Evolutionary conservation across 257 asterid species (phyloP).

Genomic region (Ligustrum vulgare): DNA sequence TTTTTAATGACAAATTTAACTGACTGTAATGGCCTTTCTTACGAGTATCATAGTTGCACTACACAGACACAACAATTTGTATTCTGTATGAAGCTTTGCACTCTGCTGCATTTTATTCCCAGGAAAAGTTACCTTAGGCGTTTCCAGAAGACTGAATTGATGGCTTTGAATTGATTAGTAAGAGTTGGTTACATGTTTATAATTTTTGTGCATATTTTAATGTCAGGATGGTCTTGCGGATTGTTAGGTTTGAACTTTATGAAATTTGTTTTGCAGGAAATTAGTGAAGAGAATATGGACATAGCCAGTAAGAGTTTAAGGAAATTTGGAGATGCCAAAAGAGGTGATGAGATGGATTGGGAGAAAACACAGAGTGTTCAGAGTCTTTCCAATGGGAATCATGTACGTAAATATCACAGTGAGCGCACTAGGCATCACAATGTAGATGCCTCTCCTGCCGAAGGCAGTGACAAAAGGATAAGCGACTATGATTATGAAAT

Average conservation of each 20-base stretch:
- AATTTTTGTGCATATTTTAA: constrained; percentile 29
- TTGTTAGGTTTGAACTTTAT: constrained; percentile 6
- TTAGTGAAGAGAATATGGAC: constrained; percentile 26
- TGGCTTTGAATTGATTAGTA: constrained; percentile 79
- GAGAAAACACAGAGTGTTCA: constrained; percentile 30
- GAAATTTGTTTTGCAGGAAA: constrained; percentile 44
- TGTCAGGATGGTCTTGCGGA: constrained; percentile 20
- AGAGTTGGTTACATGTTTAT: constrained; percentile 54
- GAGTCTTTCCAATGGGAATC: constrained; percentile 42
- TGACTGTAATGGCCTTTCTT: constrained; percentile 25
- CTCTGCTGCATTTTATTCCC: constrained; percentile 52
- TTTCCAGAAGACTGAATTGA: constrained; percentile 73
- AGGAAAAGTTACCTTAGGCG: constrained; percentile 61
- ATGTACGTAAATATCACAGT: constrained; percentile 23
- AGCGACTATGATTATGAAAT: constrained; percentile 32
- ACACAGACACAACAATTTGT: constrained; percentile 41
- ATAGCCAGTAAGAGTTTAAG: constrained; percentile 25
- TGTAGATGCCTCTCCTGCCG: constrained; percentile 16
- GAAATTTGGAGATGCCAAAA: constrained; percentile 34
- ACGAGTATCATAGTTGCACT: constrained; percentile 39
- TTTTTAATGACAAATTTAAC: constrained; percentile 21
- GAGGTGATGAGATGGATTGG: constrained; percentile 32
- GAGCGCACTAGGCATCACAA: constrained; percentile 12
- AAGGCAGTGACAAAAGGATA: constrained; percentile 22
- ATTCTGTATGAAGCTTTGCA: constrained; percentile 44